Evolutionary conservation across 2,329 filamentous ascomycete species (phyloP).

Genomic region (Parastagonospora avenae): DNA sequence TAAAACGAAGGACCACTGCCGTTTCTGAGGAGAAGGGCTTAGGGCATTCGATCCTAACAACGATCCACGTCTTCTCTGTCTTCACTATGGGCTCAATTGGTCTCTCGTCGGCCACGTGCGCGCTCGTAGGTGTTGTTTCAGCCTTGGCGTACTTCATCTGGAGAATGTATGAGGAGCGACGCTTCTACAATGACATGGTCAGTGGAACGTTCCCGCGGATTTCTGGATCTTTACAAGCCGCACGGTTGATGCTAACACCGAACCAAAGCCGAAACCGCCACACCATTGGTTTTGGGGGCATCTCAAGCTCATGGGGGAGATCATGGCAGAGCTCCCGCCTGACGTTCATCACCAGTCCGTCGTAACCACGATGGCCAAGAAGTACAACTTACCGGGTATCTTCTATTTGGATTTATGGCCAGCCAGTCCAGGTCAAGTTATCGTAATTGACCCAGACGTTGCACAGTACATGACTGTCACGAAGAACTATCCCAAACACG

Average conservation of each 20-base stretch:
- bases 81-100: slow-evolving; percentile 5
- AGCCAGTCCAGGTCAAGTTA: slow-evolving; percentile 30
- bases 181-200: slow-evolving; percentile 31
- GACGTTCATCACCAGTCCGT: slow-evolving; percentile 45
- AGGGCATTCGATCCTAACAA: not conserved
- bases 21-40: not conserved
- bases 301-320: slow-evolving; percentile 46
- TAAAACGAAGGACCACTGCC: no score
- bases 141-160: slow-evolving; percentile 22
- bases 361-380: slow-evolving; percentile 41
- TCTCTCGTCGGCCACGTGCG: slow-evolving; percentile 19
- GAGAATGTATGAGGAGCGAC: slow-evolving; percentile 26
- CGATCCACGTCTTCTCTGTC: not conserved
- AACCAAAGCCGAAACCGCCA: slow-evolving; percentile 46
- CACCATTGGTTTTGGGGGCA: slow-evolving; percentile 50
- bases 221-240: no score
- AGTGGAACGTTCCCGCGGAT: not conserved
- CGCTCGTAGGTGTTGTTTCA: slow-evolving; percentile 13
- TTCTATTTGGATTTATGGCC: slow-evolving; percentile 57
- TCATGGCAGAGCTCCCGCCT: slow-evolving; percentile 38
- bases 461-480: slow-evolving; percentile 45
- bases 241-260: not conserved
- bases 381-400: slow-evolving; percentile 41
- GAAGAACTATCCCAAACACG: slow-evolving; percentile 42
- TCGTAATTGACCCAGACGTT: slow-evolving; percentile 48